Evolutionary conservation across 2,329 filamentous ascomycete species (phyloP).

Genomic region (Epichloe gansuensis): DNA sequence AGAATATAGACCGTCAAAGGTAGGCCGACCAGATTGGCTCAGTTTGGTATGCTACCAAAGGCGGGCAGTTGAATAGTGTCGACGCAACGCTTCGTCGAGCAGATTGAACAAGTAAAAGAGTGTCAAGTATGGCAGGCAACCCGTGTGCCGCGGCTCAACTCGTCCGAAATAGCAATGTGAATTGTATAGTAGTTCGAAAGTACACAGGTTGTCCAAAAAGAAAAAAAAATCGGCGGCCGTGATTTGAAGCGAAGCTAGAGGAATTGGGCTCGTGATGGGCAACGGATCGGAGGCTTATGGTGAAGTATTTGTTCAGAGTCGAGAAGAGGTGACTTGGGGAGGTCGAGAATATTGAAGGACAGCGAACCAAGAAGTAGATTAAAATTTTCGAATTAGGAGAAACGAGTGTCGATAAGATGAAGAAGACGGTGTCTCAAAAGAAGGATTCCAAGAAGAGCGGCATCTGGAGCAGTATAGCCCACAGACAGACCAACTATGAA

Average conservation of each 20-base stretch:
- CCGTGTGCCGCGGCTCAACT: constrained; percentile 2
- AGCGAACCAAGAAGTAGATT: constrained; percentile 17
- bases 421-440: constrained; percentile 14
- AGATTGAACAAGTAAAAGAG: background rate
- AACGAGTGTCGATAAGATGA: constrained; percentile 22
- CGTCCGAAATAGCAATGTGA: constrained; percentile 4
- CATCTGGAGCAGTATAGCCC: constrained; percentile 17
- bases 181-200: constrained; percentile 1
- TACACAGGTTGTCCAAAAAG: constrained; percentile 4
- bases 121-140: constrained; percentile 1
- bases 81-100: background rate
- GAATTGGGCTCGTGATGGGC: background rate
- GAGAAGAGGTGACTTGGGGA: background rate
- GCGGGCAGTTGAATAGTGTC: background rate
- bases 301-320: background rate
- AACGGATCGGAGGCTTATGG: background rate
- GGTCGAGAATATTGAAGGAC: constrained; percentile 1
- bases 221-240: background rate
- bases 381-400: constrained; percentile 21
- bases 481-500: constrained; percentile 15
- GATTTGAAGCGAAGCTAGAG: constrained; percentile 6
- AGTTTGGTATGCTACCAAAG: background rate
- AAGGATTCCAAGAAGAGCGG: constrained; percentile 14
- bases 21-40: background rate
- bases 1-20: background rate